Base-by-base conservation (phyloP, 257 asterid species). In the Perilla frutescens region DNA sequence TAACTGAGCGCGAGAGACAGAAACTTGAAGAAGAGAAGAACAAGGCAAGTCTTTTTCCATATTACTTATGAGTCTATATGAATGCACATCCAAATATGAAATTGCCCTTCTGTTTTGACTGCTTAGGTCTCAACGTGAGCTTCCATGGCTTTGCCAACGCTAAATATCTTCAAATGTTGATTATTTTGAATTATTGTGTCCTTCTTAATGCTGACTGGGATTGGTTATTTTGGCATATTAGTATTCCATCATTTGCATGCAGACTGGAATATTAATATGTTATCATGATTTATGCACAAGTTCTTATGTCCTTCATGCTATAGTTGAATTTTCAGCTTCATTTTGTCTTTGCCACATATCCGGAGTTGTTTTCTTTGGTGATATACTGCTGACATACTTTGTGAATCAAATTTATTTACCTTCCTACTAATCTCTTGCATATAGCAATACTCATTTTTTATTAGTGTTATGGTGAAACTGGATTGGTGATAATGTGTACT, bases 11-110 rank as follows among this genome's bases (percentile, higher is more conserved):
- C 10, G 96, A 90, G 77, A 88, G 88, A 61, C 89, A 72, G 48
- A 89, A 85, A 78, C 92, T 88, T 72, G 98, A 91, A n/a, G 95
- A 85, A 71, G 96, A 93, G 76, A 93, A 87, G 65, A 61, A 41
- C 64, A 84, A 85, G 97, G 97, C 90, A 48, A 62, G 48, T 72
- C 34, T 6, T 48, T 34, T 62, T 8, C 9, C 9, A 40, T 12
- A 4, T 29, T 66, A 7, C 15, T n/a, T 5, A 53, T 14, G 32
- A 53, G 32, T 53, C 32, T 53, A 4, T 9, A 36, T 62, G 45
- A 36, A 47, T 55, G 39, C 55, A 36, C 53, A 37, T 49, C 57
- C 31, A 40, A 48, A 66, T 31, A 8, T 39, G 48, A 70, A 26
- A 34, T 51, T 34, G 45, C 32, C 48, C 72, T 69, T 66, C 54